Evolutionary conservation across 2,329 filamentous ascomycete species (phyloP), one percentile per base, ranked within the genome.

Genomic region (Colletotrichum tropicicola): DNA sequence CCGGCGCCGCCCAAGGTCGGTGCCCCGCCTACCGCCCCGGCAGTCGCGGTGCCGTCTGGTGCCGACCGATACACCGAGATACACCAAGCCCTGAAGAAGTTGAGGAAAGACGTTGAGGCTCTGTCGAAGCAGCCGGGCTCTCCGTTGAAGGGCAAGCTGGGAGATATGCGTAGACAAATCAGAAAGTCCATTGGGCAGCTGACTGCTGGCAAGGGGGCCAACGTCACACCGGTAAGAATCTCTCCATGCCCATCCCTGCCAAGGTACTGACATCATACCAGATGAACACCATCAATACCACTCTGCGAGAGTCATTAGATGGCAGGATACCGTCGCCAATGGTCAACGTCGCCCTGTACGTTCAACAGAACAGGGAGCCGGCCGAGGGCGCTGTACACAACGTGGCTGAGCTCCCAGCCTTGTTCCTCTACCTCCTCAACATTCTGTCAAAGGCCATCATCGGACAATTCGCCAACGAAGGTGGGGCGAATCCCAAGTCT

Each of bases 401-500:
- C 58, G 85, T 83, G 1, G 75, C 79, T 21, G 80, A 84, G 19
- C 78, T 92, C 21, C 90, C 92, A 0, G 84, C 86, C 1, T 78
- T 92, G 6, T 87, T 92, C 67, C 79, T 97, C 25, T 97, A 94
- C 74, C 83, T 93, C 2, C 82, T 97, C 60, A 94, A 92, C 70
- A 88, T 91, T 53, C 90, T 94, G 68, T 83, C 90, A 69, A 97
- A 97, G 76, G 83, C 83, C 44, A 83, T 94, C 60, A 84, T 96
- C 65, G 86, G 84, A 48, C 92, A 94, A 68, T 90, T 91, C 70
- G 84, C 89, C 67, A 86, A 84, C 54, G 90, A 93, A 75, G 90
- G 88, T 48, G 84, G 85, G 10, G 85, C 88, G 23, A 87, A 88
- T 56, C 84, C 87, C 1, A 87, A 86, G 66, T 84, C 87, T 6